Percentiles rank a stretch among this genome's conserved stretches.
phyloP scores from a whole-genome alignment of 2,329 filamentous ascomycete species.

The Ceratocystis albifundus region DNA sequence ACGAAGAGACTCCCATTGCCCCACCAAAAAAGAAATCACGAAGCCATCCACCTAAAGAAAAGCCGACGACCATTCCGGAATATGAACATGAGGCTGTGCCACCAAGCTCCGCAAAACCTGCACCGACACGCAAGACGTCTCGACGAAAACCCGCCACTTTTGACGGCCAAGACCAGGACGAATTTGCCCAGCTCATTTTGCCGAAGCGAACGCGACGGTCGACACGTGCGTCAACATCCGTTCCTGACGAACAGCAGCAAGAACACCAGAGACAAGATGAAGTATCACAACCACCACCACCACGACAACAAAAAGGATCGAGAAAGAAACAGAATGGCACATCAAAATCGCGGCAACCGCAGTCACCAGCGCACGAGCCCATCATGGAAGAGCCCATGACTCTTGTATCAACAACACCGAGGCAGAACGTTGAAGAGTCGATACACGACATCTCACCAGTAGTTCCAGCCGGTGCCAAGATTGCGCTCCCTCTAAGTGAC shows the following conservation, averaged over 20 bases:
- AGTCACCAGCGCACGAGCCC: slow-evolving; percentile 9
- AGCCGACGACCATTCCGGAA: slow-evolving; percentile 21
- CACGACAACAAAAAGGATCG: slow-evolving; percentile 23
- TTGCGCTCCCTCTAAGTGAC: slow-evolving; percentile 78
- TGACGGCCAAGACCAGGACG: slow-evolving; percentile 31
- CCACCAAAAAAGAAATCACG: slow-evolving; percentile 31
- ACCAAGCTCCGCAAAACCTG: slow-evolving; percentile 28
- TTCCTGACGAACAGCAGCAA: slow-evolving; percentile 27
- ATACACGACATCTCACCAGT: slow-evolving; percentile 23
- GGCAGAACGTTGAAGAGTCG: slow-evolving; percentile 22
- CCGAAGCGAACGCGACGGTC: slow-evolving; percentile 37
- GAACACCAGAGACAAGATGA: slow-evolving; percentile 10
- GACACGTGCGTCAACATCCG: slow-evolving; percentile 36
- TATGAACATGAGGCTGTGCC: slow-evolving; percentile 17
- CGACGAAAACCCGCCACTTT: slow-evolving; percentile 33
- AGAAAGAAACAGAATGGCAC: slow-evolving; percentile 25
- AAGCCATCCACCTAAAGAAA: slow-evolving; percentile 34
- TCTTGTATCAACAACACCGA: slow-evolving; percentile 18
- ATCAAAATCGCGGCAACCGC: slow-evolving; percentile 19
- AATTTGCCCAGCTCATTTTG: slow-evolving; percentile 31
- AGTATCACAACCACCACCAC: slow-evolving; percentile 22
- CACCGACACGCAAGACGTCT: slow-evolving; percentile 28
- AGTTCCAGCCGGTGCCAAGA: slow-evolving; percentile 43
- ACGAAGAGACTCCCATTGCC: slow-evolving; percentile 31
- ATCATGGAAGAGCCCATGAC: slow-evolving; percentile 26